phyloP scores from a whole-genome alignment of 1,284 basidiomycete genomes.

The Chondrostereum purpureum region DNA sequence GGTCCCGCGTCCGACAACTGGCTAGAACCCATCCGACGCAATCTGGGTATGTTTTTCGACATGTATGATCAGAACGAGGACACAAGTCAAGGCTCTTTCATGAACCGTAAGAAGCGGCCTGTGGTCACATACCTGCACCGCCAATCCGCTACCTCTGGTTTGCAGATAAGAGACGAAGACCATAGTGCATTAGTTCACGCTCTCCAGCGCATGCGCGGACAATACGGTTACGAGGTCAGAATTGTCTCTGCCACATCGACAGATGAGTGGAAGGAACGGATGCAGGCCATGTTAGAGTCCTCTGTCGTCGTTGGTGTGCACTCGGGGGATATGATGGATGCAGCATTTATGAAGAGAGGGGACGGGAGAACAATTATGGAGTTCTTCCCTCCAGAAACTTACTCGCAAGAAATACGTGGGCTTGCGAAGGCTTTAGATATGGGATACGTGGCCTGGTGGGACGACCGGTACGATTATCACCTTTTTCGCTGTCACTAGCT shows the following conservation, averaged over 20 bases:
- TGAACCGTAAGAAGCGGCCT: constrained; percentile 24
- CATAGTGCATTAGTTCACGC: constrained; percentile 46
- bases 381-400: constrained; percentile 70
- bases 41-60: constrained; percentile 47
- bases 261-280: constrained; percentile 43
- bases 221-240: constrained; percentile 61
- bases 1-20: constrained; percentile 49
- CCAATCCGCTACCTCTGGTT: constrained; percentile 43
- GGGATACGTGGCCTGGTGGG: constrained; percentile 71
- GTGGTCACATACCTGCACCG: constrained; percentile 73
- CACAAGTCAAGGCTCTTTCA: not conserved
- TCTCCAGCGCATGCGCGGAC: constrained; percentile 45
- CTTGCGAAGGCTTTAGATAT: constrained; percentile 61
- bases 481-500: not conserved
- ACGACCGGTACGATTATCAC: constrained; percentile 37
- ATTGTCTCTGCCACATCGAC: constrained; percentile 45
- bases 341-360: constrained; percentile 63
- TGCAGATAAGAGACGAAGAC: constrained; percentile 38
- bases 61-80: constrained; percentile 15
- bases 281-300: constrained; percentile 66
- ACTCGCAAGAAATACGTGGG: constrained; percentile 63
- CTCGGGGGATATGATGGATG: constrained; percentile 67
- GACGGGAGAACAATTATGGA: constrained; percentile 64
- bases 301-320: constrained; percentile 72
- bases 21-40: constrained; percentile 66